phyloP scores from a whole-genome alignment of 805 yeast genomes.

The Lachancea nothofagi region DNA sequence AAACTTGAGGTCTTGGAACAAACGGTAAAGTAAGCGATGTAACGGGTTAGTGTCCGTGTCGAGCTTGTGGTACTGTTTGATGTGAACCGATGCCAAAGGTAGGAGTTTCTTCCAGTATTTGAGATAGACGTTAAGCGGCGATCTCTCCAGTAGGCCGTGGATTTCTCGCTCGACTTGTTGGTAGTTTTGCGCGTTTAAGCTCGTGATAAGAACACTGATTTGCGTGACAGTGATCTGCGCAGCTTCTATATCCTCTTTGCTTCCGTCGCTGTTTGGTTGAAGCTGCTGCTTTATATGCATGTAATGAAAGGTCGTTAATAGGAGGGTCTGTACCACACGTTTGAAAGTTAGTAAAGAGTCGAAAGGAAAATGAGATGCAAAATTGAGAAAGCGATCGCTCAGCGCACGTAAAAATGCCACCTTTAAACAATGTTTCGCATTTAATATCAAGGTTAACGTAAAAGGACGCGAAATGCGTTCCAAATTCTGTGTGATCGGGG shows the following conservation, averaged over 20 bases:
- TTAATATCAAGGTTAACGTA: too few relatives aligned
- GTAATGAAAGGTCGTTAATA: constrained; percentile 2
- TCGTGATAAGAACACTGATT: constrained; percentile 25
- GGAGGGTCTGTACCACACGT: too few relatives aligned
- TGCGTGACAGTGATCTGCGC: constrained; percentile 26
- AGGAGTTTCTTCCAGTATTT: constrained; percentile 28
- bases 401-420: too few relatives aligned
- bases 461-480: too few relatives aligned
- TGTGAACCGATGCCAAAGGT: constrained; percentile 20
- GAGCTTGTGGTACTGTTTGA: constrained; percentile 15
- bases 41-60: constrained; percentile 15
- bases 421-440: too few relatives aligned
- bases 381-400: too few relatives aligned
- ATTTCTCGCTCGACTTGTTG: constrained; percentile 17
- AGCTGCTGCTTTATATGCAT: constrained; percentile 9
- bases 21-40: constrained; percentile 21
- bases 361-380: too few relatives aligned
- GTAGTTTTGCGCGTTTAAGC: constrained; percentile 20
- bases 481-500: background rate
- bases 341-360: too few relatives aligned
- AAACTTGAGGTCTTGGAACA: constrained; percentile 16
- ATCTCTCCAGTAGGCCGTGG: constrained; percentile 20
- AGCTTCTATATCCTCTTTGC: constrained; percentile 21
- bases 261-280: background rate
- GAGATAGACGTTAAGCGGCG: constrained; percentile 18